Conservation (phyloP, 805 yeast genomes). For the Lachancea sp. region DNA sequence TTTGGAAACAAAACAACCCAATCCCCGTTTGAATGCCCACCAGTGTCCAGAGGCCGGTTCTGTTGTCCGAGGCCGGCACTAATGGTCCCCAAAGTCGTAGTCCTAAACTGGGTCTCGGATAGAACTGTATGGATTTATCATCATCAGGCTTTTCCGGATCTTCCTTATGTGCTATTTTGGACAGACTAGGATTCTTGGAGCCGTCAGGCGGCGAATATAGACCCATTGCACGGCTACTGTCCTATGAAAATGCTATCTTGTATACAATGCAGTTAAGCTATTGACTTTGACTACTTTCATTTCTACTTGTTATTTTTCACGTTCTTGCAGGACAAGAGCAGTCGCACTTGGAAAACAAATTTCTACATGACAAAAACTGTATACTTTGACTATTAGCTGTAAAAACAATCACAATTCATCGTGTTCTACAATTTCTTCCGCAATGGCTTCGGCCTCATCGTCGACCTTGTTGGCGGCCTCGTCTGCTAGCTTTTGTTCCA, state of each 20-base stretch:
- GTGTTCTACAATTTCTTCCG: conserved; percentile 21
- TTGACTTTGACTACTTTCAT: neutral
- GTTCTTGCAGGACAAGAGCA: too few species aligned
- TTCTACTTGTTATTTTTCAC: neutral
- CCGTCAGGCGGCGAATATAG: conserved; percentile 29
- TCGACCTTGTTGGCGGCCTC: conserved; percentile 9
- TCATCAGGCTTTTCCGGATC: conserved; percentile 13
- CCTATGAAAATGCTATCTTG: neutral
- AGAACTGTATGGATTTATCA: conserved; percentile 17
- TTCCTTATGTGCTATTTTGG: conserved; percentile 12
- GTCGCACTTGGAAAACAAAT: too few species aligned
- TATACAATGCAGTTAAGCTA: neutral
- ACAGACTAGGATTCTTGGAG: conserved; percentile 11
- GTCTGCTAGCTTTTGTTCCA: conserved; percentile 15
- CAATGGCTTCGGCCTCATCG: conserved; percentile 14
- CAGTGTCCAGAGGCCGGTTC: conserved; percentile 45
- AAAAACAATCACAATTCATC: conserved; percentile 28
- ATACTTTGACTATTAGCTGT: neutral
- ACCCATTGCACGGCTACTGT: conserved; percentile 19
- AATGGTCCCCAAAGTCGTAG: conserved; percentile 62
- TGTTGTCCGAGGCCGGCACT: conserved; percentile 66
- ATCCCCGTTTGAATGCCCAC: conserved; percentile 47
- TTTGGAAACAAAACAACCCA: conserved; percentile 35
- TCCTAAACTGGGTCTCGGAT: conserved; percentile 52
- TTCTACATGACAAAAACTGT: neutral